Base-by-base conservation (phyloP, 495 filamentous ascomycete genomes). In the Bacidia rubella region DNA sequence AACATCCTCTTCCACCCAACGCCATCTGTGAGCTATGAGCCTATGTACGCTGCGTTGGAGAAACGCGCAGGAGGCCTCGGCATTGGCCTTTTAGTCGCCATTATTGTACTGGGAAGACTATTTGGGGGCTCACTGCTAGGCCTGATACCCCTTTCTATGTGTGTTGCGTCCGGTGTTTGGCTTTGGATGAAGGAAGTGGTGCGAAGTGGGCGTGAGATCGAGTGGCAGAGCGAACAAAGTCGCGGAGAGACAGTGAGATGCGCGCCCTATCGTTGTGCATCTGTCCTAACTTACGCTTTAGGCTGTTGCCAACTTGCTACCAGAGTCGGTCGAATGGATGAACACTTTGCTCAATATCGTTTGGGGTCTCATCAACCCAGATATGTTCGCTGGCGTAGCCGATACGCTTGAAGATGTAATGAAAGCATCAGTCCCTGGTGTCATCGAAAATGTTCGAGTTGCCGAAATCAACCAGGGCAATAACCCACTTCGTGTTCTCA, bases 1-100 rank as follows among this genome's bases (percentile, higher is more conserved):
- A 95, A 95, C 57, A 80, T 97, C 27, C 79, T 97, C 24, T 96
- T 96, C 67, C 88, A 96, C 62, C 90, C 92, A 0, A 97, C 90
- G 0, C 90, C 90, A 0, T 82, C 84, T 0, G 73, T 95, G 49
- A 83, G 80, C 60, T 93, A 86, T 53, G 82, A 88, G 63, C 87
- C 90, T 3, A 93, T 87, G 74, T 95, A 84, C 68, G 78, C 74
- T 15, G 57, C 75, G 7, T 61, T 97, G 61, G 87, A 96, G 64
- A 80, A 76, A 53, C 71, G 80, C 46, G 85, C 82, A 17, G 80
- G 72, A 24, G 68, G 72, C 0, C 66, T 95, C 10, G 86, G 84
- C 59, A 71, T 77, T 38, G 80, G 68, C 2, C 77, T 95, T 23
- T 75, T 85, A 25, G 62, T 83, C 27, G 77, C 73, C 0, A 88